Base-by-base conservation (phyloP, 148 eudicot genomes). In the Fallopia convolvulus region DNA sequence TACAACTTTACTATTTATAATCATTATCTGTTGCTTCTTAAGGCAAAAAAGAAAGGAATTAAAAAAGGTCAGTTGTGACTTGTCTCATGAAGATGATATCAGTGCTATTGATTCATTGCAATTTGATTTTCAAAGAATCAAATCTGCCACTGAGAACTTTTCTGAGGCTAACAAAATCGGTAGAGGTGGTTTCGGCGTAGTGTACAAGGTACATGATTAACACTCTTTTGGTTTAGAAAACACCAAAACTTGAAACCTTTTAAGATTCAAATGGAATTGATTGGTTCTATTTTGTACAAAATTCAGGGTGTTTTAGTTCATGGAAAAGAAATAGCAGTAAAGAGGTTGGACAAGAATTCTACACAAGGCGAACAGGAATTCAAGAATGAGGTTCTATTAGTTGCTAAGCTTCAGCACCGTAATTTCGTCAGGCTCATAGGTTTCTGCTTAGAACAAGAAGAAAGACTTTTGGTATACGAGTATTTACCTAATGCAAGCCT, bases 321-420 rank as follows among this genome's bases (percentile, higher is more conserved):
- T 74, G 88, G 89, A 52, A 77, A 82, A 76, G 79, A 79, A 44
- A 73, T 88, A 63, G 91, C 91, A 32, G 91, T 88, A 47, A 88
- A 88, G 76, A 84, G 88, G 68, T 73, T 86, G n/a, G 81, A 86
- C 9, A 80, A n/a, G 66, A 79, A 42, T 47, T 79, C 87, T 8
- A 75, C 72, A 7, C 87, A 88, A 82, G 89, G 90, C 33, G 84
- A 78, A 79, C 1, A 20, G 2, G 86, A 88, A 72, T 88, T 88
- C 80, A 84, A 77, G 71, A 86, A 84, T 56, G 90, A 88, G 77
- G 83, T 82, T 65, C 5, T 81, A 10, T 70, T 88, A 72, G 77
- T 88, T 52, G 88, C 86, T 32, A 86, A 84, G 79, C 87, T 88
- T 33, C 89, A 84, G 23, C 90, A 88, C 52, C 79, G 84, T n/a